Evolutionary conservation across 108 stramenopile species (phyloP), one percentile per base, ranked within the genome.

Genomic region (Fragilariopsis cylindrus): DNA sequence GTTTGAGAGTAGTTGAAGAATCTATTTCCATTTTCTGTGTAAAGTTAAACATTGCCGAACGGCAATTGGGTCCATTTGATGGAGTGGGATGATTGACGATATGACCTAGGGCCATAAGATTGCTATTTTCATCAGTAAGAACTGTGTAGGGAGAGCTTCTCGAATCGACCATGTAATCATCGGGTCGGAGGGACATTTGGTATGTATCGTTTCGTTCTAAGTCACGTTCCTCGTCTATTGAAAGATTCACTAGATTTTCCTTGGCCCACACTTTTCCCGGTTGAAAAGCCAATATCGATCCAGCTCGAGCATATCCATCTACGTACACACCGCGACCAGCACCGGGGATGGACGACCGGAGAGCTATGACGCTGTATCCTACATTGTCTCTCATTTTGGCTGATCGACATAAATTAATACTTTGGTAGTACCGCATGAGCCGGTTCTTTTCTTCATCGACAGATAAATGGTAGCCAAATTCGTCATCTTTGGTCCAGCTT

Each of bases 301-400:
- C 94, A 19, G 87, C 86, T 11, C 74, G 72, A 13, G 90, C 90
- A 71, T 72, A 83, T n/a, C 94, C 94, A 82, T 92, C 91, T 30
- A 95, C 82, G 74, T 81, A 95, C 8, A 91, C 85, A 7, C 94
- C 94, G 30, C 91, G 82, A 39, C 94, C 94, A 21, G 94, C 94
- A 19, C 74, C 77, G 46, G 90, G 79, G 60, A 95, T 82, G 19
- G 88, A 87, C 5, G 90, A 91, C 68, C 81, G 82, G 21, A 92
- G 68, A 19, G 86, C 48, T 19, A 88, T 50, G 8, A 92, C 69
- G 46, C 87, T 81, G 57, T 82, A 86, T 8, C 80, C 81, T 21
- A 76, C 16, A 41, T 75, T 60, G 18, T 82, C 60, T n/a, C 81
- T 76, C 8, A 90, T 75, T 46, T 82, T 72, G 42, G 81, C 69